Percentiles rank a stretch among this genome's conserved stretches.
Conservation (phyloP, 805 yeast species). For the Diddensiella transvaalensis region DNA sequence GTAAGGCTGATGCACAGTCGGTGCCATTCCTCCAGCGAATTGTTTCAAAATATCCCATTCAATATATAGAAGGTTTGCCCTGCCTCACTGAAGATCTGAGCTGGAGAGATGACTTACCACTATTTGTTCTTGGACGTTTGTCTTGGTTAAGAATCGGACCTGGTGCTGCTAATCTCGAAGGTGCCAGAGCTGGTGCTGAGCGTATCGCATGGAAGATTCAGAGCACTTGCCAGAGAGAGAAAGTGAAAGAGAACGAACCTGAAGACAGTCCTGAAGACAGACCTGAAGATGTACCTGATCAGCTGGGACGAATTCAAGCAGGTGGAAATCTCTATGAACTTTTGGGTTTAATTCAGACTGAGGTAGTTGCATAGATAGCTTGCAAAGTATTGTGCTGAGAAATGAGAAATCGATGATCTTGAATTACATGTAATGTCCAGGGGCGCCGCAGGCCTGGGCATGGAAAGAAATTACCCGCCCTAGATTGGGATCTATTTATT, state of each 20-base stretch:
- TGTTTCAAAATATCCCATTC: conserved; percentile 32
- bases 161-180: conserved; percentile 45
- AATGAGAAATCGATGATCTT: background rate
- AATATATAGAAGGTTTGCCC: conserved; percentile 38
- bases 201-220: conserved; percentile 34
- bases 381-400: background rate
- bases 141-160: conserved; percentile 44
- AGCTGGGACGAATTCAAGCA: background rate
- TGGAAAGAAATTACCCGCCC: too few species aligned
- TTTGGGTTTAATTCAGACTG: background rate
- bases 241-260: background rate
- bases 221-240: background rate
- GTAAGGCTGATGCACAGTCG: conserved; percentile 31
- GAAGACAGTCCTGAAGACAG: too few species aligned
- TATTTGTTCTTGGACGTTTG: conserved; percentile 43
- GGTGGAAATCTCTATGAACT: background rate
- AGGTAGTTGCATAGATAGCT: background rate
- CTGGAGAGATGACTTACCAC: conserved; percentile 40
- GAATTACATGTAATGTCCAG: too few species aligned
- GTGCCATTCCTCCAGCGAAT: conserved; percentile 36
- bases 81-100: conserved; percentile 44
- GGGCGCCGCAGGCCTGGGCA: too few species aligned
- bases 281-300: background rate
- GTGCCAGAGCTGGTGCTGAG: conserved; percentile 46
- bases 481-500: too few species aligned